phyloP scores from a whole-genome alignment of 2,329 filamentous ascomycete species.

The Epichloe amarillans region DNA sequence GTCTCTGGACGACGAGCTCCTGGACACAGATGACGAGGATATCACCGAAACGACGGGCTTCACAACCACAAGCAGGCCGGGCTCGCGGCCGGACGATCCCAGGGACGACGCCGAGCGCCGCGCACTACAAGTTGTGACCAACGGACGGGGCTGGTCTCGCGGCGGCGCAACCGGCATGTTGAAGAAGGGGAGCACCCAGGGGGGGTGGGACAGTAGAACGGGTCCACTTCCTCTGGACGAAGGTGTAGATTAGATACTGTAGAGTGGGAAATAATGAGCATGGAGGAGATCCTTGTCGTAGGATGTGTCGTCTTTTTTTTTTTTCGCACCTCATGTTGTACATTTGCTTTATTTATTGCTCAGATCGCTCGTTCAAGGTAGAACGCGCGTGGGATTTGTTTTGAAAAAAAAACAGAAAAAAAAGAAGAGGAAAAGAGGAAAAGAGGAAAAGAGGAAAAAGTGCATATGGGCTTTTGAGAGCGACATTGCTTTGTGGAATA shows the following conservation, averaged over 20 bases:
- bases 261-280: too few relatives aligned
- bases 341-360: too few relatives aligned
- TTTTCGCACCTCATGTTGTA: neutral
- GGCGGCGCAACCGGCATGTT: constrained; percentile 31
- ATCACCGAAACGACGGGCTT: constrained; percentile 4
- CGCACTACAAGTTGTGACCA: constrained; percentile 30
- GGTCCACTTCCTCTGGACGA: constrained; percentile 14
- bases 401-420: too few relatives aligned
- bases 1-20: constrained; percentile 28
- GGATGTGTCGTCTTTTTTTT: neutral
- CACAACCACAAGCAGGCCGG: constrained; percentile 6
- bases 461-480: too few relatives aligned
- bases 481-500: too few relatives aligned
- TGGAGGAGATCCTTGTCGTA: neutral
- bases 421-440: too few relatives aligned
- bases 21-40: constrained; percentile 26
- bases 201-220: constrained; percentile 5
- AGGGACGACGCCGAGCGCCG: constrained; percentile 27
- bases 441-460: too few relatives aligned
- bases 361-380: too few relatives aligned
- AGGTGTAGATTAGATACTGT: constrained; percentile 18
- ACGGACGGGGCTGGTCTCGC: constrained; percentile 24
- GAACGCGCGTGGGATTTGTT: too few relatives aligned
- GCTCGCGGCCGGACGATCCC: constrained; percentile 13
- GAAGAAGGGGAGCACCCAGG: constrained; percentile 20